These are phyloP conservation scores for Diplodia sapinea DNA, from an alignment of 2,329 filamentous ascomycete genomes.

Conservation along the genomic window DNA sequence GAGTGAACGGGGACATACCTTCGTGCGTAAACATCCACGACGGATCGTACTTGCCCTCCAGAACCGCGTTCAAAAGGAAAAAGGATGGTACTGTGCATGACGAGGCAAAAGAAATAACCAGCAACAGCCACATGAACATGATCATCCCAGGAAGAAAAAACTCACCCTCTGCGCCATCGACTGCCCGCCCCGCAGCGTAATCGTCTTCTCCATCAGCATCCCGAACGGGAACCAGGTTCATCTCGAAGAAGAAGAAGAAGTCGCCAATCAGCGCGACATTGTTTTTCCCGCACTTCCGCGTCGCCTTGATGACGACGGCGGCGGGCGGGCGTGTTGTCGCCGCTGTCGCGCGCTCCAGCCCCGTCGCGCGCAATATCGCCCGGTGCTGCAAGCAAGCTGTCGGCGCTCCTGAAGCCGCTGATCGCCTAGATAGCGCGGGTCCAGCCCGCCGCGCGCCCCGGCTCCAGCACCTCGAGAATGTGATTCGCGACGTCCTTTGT, in stretches of 20 bases:
- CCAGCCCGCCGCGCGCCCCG: background rate
- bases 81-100: slow-evolving; percentile 36
- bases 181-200: slow-evolving; percentile 30
- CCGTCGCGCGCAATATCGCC: slow-evolving; percentile 1
- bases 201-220: slow-evolving; percentile 33
- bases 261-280: slow-evolving; percentile 31
- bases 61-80: slow-evolving; percentile 34
- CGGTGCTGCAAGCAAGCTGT: background rate
- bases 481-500: background rate
- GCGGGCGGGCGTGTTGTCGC: background rate
- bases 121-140: background rate
- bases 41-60: slow-evolving; percentile 33
- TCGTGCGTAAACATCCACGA: slow-evolving; percentile 11
- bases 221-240: slow-evolving; percentile 31
- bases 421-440: too few relatives aligned
- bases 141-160: background rate
- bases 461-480: background rate
- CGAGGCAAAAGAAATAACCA: background rate
- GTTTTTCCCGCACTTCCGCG: slow-evolving; percentile 32
- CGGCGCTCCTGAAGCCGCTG: background rate
- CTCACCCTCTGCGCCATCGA: slow-evolving; percentile 32
- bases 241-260: slow-evolving; percentile 31
- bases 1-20: background rate
- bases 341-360: slow-evolving; percentile 1
- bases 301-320: slow-evolving; percentile 10